Base-by-base conservation (phyloP, 1,284 basidiomycete genomes). In the Sanghuangporus baumii region DNA sequence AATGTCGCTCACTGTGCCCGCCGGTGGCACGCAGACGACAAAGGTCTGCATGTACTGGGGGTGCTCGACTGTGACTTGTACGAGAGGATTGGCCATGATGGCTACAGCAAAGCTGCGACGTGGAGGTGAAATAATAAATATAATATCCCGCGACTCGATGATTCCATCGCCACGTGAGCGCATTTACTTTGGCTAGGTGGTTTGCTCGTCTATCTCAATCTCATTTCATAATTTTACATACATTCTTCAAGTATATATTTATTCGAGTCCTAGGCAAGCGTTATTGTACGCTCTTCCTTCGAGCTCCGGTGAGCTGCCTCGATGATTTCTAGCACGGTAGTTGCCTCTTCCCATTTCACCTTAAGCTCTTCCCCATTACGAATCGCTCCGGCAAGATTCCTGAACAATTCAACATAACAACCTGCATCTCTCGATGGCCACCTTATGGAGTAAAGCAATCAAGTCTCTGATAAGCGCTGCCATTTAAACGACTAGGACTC, bases 21-120 rank as follows among this genome's bases (percentile, higher is more conserved):
- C 71, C 48, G 72, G 70, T 14, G 79, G 74, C 40, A 89, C 81
- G 55, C 79, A 74, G 48, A 91, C 69, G 66, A 73, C 71, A 70
- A 91, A 88, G 9, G 88, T 88, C 67, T 79, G 81, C 63, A 84
- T 83, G 71, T 86, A 83, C 38, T 88, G 79, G n/a, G 89, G 88
- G 40, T 91, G 78, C 71, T 91, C 89, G 65, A 91, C 83, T 65
- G 81, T 83, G 59, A 91, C 74, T 67, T 79, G 74, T 67, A 85
- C 77, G 68, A 76, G 65, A 59, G 78, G 72, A 74, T 78, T 77
- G 63, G 46, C 36, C 43, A 60, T 59, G 18, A 46, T 62, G 55
- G 61, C 37, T 26, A 36, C 57, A 63, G 57, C 40, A 63, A 57
- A 43, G 55, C 50, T 54, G 51, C 47, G 50, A 60, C 59, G 61